phyloP scores from a whole-genome alignment of 73 alveolate genomes.

The Tetrahymena borealis region DNA sequence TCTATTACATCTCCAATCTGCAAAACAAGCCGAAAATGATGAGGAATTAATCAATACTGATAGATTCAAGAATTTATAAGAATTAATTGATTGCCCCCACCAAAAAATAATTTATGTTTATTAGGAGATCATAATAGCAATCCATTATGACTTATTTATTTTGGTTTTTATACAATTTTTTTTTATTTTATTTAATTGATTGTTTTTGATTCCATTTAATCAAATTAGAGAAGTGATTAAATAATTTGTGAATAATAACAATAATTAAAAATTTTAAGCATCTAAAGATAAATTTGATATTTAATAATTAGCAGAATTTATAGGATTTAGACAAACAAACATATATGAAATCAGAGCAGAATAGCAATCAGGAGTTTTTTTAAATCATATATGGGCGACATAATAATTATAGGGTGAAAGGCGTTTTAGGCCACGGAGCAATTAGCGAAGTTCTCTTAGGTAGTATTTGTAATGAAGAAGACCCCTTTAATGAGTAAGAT shows the following conservation, averaged over 20 bases:
- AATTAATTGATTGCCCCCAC: conserved; percentile 1
- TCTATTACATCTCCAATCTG: not conserved
- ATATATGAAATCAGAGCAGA: not conserved
- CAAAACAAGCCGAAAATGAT: not conserved
- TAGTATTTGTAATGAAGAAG: not conserved
- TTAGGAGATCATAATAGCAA: not conserved
- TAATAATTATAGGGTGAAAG: not conserved
- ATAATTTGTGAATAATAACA: not conserved
- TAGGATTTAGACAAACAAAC: not conserved
- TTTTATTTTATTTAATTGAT: not conserved
- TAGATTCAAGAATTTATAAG: not conserved
- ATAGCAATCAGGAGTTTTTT: not conserved
- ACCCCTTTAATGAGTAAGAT: not conserved
- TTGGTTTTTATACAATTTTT: not conserved
- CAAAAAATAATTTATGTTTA: not conserved
- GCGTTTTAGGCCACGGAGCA: not conserved
- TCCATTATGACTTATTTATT: not conserved
- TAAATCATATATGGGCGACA: not conserved
- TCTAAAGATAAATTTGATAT: not conserved
- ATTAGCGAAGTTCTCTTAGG: not conserved
- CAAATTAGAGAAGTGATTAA: not conserved
- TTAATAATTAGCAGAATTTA: not conserved
- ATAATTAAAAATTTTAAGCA: not conserved
- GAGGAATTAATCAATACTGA: not conserved
- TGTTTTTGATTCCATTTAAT: not conserved